A percentile compares a stretch with the other conserved stretches of the same genome.
These are phyloP conservation scores for Podospora pseudopauciseta DNA, from an alignment of 495 filamentous ascomycete species.

Conservation along the genomic window DNA sequence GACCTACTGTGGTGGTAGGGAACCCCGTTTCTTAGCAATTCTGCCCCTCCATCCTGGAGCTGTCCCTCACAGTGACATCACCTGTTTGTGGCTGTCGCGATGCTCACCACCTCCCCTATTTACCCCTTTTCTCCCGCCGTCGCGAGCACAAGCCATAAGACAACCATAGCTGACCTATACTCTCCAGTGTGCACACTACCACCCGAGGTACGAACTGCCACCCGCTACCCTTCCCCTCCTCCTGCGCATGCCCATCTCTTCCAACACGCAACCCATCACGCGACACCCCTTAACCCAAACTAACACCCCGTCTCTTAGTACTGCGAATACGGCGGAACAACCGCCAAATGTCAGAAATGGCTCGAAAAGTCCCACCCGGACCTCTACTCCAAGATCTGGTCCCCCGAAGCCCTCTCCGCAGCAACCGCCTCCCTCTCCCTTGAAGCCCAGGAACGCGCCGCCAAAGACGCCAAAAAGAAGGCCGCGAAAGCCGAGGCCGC, in stretches of 20 bases:
- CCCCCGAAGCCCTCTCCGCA: conserved; percentile 76
- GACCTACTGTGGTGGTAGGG: conserved; percentile 36
- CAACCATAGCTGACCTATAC: conserved; percentile 11
- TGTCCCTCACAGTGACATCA: conserved; percentile 20
- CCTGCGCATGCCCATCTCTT: too few species aligned
- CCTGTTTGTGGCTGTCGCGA: background rate
- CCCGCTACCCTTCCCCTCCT: conserved; percentile 14
- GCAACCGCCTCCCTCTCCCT: conserved; percentile 80
- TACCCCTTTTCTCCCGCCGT: conserved; percentile 12
- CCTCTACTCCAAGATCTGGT: conserved; percentile 76
- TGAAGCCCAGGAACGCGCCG: conserved; percentile 85
- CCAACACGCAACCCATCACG: background rate
- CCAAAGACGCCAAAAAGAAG: conserved; percentile 85
- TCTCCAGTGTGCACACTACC: conserved; percentile 81
- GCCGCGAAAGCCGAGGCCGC: conserved; percentile 84
- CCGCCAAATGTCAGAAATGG: conserved; percentile 98
- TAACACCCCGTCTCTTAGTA: conserved; percentile 56
- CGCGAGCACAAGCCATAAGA: conserved; percentile 10
- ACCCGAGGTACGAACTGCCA: conserved; percentile 69
- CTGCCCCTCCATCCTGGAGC: conserved; percentile 3
- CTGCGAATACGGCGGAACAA: conserved; percentile 96
- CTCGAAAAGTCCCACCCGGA: conserved; percentile 68
- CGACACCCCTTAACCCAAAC: background rate
- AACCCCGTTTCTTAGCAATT: background rate
- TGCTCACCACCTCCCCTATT: conserved; percentile 14